phyloP scores from a whole-genome alignment of 768 basidiomycete species.

The Rhodocollybia butyracea region DNA sequence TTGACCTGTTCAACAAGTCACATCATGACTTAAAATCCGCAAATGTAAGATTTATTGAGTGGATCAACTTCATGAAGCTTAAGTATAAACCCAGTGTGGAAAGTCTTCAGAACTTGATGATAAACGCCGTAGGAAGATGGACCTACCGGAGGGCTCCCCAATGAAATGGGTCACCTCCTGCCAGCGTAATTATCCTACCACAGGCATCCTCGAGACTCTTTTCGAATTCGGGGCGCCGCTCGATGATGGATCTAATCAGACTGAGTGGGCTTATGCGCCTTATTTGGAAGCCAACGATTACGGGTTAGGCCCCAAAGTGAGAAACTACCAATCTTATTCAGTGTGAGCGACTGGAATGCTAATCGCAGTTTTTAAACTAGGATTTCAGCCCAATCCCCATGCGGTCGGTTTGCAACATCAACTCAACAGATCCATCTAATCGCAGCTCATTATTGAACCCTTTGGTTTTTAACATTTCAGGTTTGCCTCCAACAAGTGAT shows the following conservation, averaged over 20 bases:
- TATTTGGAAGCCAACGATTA: background rate
- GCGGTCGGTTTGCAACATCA: background rate
- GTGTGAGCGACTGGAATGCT: background rate
- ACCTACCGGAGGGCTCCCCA: background rate
- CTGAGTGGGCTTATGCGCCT: constrained; percentile 9
- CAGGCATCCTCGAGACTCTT: background rate
- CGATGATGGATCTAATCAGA: background rate
- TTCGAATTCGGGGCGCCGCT: constrained; percentile 2
- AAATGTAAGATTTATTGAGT: background rate
- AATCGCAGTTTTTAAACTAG: background rate
- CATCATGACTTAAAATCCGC: background rate
- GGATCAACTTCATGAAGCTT: background rate
- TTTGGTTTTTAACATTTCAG: background rate
- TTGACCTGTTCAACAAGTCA: background rate
- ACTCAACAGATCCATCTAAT: background rate
- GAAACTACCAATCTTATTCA: background rate
- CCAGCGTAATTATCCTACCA: background rate
- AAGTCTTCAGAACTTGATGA: background rate
- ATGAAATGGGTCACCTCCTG: background rate
- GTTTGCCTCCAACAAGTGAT: too few species aligned
- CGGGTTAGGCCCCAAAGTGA: constrained; percentile 4
- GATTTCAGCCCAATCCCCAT: constrained; percentile 3
- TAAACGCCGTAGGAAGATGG: background rate
- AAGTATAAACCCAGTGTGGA: background rate
- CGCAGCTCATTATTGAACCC: background rate